phyloP scores from a whole-genome alignment of 768 basidiomycete species.

The Porphyrellus cyaneotinctus region DNA sequence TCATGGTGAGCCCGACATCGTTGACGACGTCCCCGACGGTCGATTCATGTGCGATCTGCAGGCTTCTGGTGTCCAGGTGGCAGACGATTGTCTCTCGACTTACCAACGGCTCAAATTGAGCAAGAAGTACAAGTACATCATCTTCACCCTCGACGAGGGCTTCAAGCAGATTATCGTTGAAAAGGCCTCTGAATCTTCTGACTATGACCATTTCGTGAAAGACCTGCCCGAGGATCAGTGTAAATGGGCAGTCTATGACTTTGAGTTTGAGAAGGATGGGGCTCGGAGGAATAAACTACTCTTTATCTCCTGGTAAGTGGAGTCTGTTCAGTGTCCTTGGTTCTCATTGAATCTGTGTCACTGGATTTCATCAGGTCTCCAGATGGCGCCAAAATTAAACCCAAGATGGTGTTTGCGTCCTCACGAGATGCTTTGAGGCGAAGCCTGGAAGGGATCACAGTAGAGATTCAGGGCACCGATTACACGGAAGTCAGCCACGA shows the following conservation, averaged over 20 bases:
- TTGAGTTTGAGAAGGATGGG: constrained; percentile 67
- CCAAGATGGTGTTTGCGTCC: constrained; percentile 94
- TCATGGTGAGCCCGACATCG: constrained; percentile 28
- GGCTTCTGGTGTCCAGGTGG: constrained; percentile 44
- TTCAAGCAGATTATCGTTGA: constrained; percentile 72
- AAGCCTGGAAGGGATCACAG: constrained; percentile 68
- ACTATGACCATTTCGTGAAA: constrained; percentile 70
- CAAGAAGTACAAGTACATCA: constrained; percentile 79
- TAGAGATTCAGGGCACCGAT: constrained; percentile 88
- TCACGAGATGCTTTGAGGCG: constrained; percentile 81
- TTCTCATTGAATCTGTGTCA: background rate
- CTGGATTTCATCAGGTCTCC: constrained; percentile 63
- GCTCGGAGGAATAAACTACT: constrained; percentile 83
- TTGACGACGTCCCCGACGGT: background rate
- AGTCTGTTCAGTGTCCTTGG: background rate
- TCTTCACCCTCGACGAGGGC: constrained; percentile 60
- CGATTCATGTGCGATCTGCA: constrained; percentile 3
- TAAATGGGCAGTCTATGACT: constrained; percentile 89
- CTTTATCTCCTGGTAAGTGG: constrained; percentile 82
- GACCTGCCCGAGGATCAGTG: constrained; percentile 72
- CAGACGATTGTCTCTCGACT: constrained; percentile 42
- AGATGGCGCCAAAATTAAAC: constrained; percentile 76
- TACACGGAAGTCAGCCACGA: constrained; percentile 65
- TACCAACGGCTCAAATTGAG: constrained; percentile 22
- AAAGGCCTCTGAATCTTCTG: constrained; percentile 46